Evolutionary conservation across 805 yeast genomes (phyloP), one percentile per base, ranked within the genome.

Genomic region (Dipodascus geniculatus): DNA sequence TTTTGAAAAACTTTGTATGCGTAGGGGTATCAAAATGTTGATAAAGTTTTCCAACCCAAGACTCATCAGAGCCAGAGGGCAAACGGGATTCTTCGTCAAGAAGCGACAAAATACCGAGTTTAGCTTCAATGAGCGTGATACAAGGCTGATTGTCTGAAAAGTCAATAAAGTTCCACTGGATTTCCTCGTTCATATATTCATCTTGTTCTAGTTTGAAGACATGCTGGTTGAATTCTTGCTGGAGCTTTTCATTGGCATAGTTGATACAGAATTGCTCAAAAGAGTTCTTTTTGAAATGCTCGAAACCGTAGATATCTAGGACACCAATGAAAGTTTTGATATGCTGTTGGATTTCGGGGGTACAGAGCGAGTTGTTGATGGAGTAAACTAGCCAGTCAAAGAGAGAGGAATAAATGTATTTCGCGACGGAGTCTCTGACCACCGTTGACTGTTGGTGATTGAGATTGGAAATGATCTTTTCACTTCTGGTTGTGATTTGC

Each of bases 261-360:
- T 90, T 90, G 71, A 90, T 90, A 74, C 99, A 91, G 71, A 91
- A 91, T 70, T 91, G 99, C 71, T 91, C 99, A 64, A 91, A 91
- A 8, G 96, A 89, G 71, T 91, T 91, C 63, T 80, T 82, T 61
- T 87, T 90, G 68, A 91, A 91, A 71, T 91, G 97, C 71, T 91
- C 99, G 68, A 91, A 91, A 23, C 99, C 99, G 65, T 91, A 91
- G 62, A 91, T 91, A 83, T 91, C 99, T 63, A 91, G 77, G 28
- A 91, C 98, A 68, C 99, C 99, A 63, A 91, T 91, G 63, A 91
- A 93, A 1, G 88, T 78, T 49, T 77, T 71, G 53, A 83, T 76
- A 38, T 81, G 70, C 22, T 73, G 71, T 44, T 74, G 77, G 35
- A 87, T 79, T 48, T 80, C 84, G 20, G 83, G 82, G 1, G 91